Conservation (phyloP, 768 basidiomycete species). For the Tricholoma hemisulphureum region DNA sequence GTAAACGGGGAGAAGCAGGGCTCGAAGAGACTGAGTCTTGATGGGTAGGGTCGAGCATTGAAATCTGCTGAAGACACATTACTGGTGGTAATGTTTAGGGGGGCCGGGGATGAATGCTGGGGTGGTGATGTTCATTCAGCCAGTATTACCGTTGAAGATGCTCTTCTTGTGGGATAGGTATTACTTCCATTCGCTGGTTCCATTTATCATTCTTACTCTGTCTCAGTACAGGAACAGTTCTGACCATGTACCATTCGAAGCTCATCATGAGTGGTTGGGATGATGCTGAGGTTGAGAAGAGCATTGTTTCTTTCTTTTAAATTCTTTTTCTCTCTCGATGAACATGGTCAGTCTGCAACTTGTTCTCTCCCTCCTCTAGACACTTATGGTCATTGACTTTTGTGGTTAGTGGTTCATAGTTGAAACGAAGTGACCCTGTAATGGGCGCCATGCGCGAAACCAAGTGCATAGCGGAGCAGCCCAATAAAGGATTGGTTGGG, state of each 20-base stretch:
- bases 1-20: background rate
- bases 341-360: background rate
- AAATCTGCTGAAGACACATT: background rate
- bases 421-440: too few species aligned
- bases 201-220: conserved; percentile 5
- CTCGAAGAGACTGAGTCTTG: background rate
- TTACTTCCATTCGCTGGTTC: background rate
- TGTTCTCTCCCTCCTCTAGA: background rate
- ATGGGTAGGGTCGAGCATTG: background rate
- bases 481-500: too few species aligned
- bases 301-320: background rate
- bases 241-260: conserved; percentile 5
- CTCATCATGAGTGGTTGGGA: conserved; percentile 13
- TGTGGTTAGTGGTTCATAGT: too few species aligned
- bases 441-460: too few species aligned
- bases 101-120: background rate
- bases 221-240: conserved; percentile 12
- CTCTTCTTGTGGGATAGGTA: conserved; percentile 12
- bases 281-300: conserved; percentile 10
- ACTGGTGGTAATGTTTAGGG: background rate
- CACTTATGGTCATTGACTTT: background rate
- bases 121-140: conserved; percentile 13
- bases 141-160: conserved; percentile 4
- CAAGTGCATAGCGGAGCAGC: too few species aligned
- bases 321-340: background rate